Evolutionary conservation across 495 filamentous ascomycete species (phyloP).

Genomic region (Physcia stellaris): DNA sequence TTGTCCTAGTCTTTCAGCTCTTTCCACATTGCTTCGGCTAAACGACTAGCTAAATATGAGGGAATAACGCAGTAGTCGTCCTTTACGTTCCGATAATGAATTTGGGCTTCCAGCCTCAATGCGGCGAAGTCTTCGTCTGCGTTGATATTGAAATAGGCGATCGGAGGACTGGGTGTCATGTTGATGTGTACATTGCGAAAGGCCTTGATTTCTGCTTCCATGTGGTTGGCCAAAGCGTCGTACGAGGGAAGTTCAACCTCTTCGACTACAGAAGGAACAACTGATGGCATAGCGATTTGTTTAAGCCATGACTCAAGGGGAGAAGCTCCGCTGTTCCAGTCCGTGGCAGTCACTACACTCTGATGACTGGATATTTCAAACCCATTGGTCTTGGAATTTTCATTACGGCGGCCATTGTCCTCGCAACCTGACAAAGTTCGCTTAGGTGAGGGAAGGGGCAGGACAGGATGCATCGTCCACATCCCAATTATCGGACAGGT

Average conservation of each 20-base stretch:
- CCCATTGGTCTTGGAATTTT: slow-evolving; percentile 1
- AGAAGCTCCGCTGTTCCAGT: slow-evolving; percentile 10
- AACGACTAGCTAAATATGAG: slow-evolving; percentile 6
- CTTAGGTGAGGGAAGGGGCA: slow-evolving; percentile 1
- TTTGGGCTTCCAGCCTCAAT: slow-evolving; percentile 1
- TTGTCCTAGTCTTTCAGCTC: too few species aligned
- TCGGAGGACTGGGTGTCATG: neutral
- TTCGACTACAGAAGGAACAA: neutral
- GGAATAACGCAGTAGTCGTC: slow-evolving; percentile 9
- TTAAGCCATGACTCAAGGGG: slow-evolving; percentile 14
- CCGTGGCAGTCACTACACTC: slow-evolving; percentile 5
- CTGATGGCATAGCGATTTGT: slow-evolving; percentile 12
- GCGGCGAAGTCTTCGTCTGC: neutral
- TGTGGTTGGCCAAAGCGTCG: slow-evolving; percentile 1
- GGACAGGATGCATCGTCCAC: neutral
- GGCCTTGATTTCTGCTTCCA: slow-evolving; percentile 7
- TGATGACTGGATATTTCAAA: neutral
- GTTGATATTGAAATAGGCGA: neutral
- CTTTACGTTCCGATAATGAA: slow-evolving; percentile 11
- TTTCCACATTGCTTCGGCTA: slow-evolving; percentile 11
- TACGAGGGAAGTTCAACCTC: neutral
- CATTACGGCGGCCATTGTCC: neutral
- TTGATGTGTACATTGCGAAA: slow-evolving; percentile 11
- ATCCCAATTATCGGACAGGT: neutral
- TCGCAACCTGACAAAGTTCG: slow-evolving; percentile 1